Evolutionary conservation across 352 stramenopile species (phyloP), one percentile per base, ranked within the genome.

Genomic region (Phytophthora sp.): DNA sequence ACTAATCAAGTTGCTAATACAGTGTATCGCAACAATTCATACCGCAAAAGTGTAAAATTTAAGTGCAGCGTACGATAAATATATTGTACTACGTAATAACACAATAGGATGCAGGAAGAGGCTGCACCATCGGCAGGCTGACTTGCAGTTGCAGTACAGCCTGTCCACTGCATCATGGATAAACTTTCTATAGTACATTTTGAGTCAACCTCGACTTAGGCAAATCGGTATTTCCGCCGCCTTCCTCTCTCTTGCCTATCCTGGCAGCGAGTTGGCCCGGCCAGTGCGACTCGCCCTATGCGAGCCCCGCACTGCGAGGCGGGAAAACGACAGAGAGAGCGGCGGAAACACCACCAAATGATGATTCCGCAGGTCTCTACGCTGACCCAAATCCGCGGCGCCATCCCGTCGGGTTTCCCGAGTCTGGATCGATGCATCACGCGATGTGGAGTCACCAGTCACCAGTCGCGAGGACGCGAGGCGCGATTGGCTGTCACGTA

Each of bases 381-480:
- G 47, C 55, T 44, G 36, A 24, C 45, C 59, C 53, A 55, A 58
- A 67, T 69, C 47, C 18, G 54, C 55, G 7, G 9, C n/a, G 42
- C 21, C 49, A 66, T 74, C 66, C n/a, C n/a, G n/a, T n/a, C n/a
- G n/a, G n/a, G n/a, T n/a, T n/a, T n/a, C n/a, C 35, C 35, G 24
- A 50, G 42, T 65, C 66, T 69, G 66, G 46, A 71, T 73, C 59
- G 59, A 70, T 62, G 52, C 69, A 74, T 71, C 66, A 74, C 66
- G 66, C 66, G 60, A 74, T 74, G 59, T 74, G 59, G 36, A 74
- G 60, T 66, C 66, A 42, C 60, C 66, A 71, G 55, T 74, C 66
- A 59, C 41, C 36, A 38, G 18, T 24, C 27, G n/a, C n/a, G n/a
- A n/a, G 18, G 49, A 53, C 54, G 36, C 27, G 38, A 21, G 13